phyloP scores from a whole-genome alignment of 2,329 filamentous ascomycete species.

The Lachnellula hyalina region DNA sequence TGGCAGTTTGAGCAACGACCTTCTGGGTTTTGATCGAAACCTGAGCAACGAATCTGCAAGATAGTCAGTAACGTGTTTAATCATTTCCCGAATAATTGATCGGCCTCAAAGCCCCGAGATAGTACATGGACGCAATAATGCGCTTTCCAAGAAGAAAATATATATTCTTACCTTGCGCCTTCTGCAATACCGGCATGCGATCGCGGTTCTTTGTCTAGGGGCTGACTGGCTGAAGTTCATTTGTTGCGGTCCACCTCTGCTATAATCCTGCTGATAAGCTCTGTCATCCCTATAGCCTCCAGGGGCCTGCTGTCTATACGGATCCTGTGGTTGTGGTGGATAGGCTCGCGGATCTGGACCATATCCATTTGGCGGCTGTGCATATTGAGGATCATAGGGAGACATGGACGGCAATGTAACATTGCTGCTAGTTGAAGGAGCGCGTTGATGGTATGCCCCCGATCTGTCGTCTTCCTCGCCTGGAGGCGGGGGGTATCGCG shows the following conservation, averaged over 20 bases:
- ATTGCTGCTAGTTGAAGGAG: conserved; percentile 18
- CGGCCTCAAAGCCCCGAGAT: not conserved
- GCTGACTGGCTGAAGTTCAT: conserved; percentile 40
- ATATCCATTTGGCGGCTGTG: conserved; percentile 22
- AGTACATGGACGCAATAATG: not conserved
- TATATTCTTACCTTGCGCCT: conserved; percentile 48
- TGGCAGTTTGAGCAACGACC: conserved; percentile 69
- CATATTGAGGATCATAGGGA: conserved; percentile 26
- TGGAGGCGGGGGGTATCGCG: conserved; percentile 26
- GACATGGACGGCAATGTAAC: conserved; percentile 30
- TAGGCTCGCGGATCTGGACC: conserved; percentile 22
- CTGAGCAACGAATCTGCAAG: conserved; percentile 66
- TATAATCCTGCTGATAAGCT: conserved; percentile 25
- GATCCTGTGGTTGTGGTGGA: conserved; percentile 14
- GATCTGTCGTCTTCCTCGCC: conserved; percentile 31
- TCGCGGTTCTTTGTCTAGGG: conserved; percentile 55
- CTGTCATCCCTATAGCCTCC: conserved; percentile 24
- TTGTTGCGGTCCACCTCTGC: conserved; percentile 22
- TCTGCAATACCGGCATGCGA: conserved; percentile 55
- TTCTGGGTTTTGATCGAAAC: conserved; percentile 66
- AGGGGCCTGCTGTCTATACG: conserved; percentile 21
- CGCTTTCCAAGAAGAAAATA: not conserved
- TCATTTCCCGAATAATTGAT: not conserved
- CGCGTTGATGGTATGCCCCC: conserved; percentile 29
- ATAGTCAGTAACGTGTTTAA: conserved; percentile 10